Base-by-base conservation (phyloP, 2,329 filamentous ascomycete species). In the Kalmusia sp. region DNA sequence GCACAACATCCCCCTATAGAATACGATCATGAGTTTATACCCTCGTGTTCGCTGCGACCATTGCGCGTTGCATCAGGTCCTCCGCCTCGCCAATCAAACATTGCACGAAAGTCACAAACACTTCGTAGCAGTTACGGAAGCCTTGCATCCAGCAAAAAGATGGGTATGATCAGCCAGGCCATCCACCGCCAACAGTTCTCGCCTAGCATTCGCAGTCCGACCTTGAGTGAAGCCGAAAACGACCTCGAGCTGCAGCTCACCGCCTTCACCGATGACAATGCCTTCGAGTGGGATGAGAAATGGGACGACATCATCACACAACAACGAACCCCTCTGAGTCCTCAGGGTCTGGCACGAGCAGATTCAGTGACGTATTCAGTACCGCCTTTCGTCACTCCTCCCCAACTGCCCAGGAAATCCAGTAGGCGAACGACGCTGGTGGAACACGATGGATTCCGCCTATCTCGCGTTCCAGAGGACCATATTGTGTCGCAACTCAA, bases 191-290 rank as follows among this genome's bases (percentile, higher is more conserved):
- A 37, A 37, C 44, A 17, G 2, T 30, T 39, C 27, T 37, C 41
- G 27, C 24, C 40, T 47, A n/a, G 37, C 44, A 37, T 58, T 17
- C 35, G 61, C 15, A 81, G 76, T 51, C 78, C 78, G n/a, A 79
- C 78, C 1, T 64, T 80, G 41, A 80, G 77, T 54, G 74, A 81
- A 62, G 78, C 77, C 8, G 77, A 77, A 57, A 60, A 70, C 11
- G 77, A 77, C 24, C 59, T 74, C 17, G 63, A 72, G 25, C 57
- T 67, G 34, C 62, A 69, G 15, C 62, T 74, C n/a, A 57, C 57
- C 43, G 63, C 76, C 3, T 65, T 77, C 33, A 56, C 56, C 4
- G 69, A 70, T 30, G 52, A 62, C 37, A 58, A 61, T 40, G 60
- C 61, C 17, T 69, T 61, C 47, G 58, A 50, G 33, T 59, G 55